Evolutionary conservation across 2,329 filamentous ascomycete genomes (phyloP), one percentile per base, ranked within the genome.

Genomic region (Fusarium burgessii): DNA sequence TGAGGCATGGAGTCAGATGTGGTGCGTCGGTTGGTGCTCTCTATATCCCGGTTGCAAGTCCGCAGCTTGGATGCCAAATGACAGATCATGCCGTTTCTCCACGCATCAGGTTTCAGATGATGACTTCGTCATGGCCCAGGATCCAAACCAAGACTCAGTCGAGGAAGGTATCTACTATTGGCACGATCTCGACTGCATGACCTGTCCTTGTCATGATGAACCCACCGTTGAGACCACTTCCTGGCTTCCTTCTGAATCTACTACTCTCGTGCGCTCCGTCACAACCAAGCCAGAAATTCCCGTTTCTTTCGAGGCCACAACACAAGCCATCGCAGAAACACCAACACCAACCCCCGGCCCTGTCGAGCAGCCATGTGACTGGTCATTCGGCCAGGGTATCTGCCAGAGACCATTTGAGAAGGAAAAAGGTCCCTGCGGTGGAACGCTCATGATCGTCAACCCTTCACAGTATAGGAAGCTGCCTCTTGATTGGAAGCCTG

Each of bases 21-120:
- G 58, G 60, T 63, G 60, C 23, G 60, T 63, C 8, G 58, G 57
- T 6, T 63, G 60, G 58, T 63, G 60, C 18, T 54, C 58, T 0
- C 38, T 63, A 1, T 62, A 29, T 4, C 60, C 60, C 0, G 60
- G 60, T 6, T 62, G 60, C 25, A 60, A 49, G 25, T 43, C 60
- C 2, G 60, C 60, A 2, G 58, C 60, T 0, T 51, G 41, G n/a
- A 54, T 63, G 5, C 46, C 45, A 1, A 35, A 29, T 6, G 17
- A 38, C 6, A 11, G 57, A 20, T 62, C 58, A 0, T 63, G 60
- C 4, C 58, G 60, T 10, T 63, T 63, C 15, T 62, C 57, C 6
- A 62, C 32, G 3, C 60, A 63, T 7, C 40, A 33, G 20, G 45
- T 63, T 4, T 60, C 60, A 3, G 60, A 63, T 3, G 7, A 32